Percentiles rank a stretch among this genome's conserved stretches.
phyloP scores from a whole-genome alignment of 495 filamentous ascomycete species.

The Aeminium ludgeri region DNA sequence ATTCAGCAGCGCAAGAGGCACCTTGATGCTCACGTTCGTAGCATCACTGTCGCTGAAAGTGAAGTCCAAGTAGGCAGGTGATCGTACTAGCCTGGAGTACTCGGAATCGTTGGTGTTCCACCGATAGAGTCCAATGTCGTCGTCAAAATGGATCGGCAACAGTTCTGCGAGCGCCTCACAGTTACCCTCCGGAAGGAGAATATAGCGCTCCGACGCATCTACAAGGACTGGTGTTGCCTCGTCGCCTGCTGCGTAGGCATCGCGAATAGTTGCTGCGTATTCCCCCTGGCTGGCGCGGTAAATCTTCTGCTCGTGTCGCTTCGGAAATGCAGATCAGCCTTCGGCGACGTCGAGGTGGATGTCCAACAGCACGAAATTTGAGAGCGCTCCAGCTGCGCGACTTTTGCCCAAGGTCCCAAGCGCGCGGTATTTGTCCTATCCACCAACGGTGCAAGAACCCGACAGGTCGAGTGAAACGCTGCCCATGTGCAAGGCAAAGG shows the following conservation, averaged over 20 bases:
- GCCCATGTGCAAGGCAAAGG: background rate
- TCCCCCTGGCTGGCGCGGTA: background rate
- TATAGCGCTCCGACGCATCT: conserved; percentile 23
- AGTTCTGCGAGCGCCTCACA: conserved; percentile 32
- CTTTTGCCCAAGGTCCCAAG: background rate
- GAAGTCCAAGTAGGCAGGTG: conserved; percentile 34
- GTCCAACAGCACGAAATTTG: background rate
- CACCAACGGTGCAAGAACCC: background rate
- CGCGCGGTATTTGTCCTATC: background rate
- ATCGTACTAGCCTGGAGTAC: conserved; percentile 30
- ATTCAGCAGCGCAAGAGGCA: conserved; percentile 36
- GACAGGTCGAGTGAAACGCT: background rate
- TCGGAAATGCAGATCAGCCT: background rate
- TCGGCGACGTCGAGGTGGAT: background rate
- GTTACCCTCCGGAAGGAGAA: conserved; percentile 32
- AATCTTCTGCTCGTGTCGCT: background rate
- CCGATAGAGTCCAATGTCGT: conserved; percentile 28
- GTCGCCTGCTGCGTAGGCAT: background rate
- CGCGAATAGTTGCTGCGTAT: background rate
- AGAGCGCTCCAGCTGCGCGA: background rate
- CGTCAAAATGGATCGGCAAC: conserved; percentile 30
- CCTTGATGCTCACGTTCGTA: conserved; percentile 30
- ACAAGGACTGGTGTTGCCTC: no score
- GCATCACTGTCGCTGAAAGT: conserved; percentile 21
- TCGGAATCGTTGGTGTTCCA: conserved; percentile 31